Conservation (phyloP, 2,329 filamentous ascomycete genomes). For the Scolecobasidium constrictum region DNA sequence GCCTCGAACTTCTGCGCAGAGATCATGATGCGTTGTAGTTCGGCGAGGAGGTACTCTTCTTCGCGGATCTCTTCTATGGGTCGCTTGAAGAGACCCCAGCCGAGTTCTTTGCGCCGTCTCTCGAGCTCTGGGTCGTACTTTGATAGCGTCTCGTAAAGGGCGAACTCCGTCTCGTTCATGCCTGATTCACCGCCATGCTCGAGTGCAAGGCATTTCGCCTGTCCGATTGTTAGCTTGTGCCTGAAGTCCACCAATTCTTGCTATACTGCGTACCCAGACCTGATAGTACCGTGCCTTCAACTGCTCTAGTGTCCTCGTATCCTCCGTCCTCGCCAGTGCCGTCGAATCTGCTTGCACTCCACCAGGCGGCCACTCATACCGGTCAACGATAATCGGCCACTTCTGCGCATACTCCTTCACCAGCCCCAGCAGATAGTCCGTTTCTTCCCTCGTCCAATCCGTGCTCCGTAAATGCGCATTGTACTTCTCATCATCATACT, state of each 20-base stretch:
- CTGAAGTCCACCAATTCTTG: constrained; percentile 72
- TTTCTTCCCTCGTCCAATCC: constrained; percentile 88
- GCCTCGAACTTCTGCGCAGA: constrained; percentile 78
- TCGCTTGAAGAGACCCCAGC: constrained; percentile 65
- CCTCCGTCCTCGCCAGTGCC: constrained; percentile 5
- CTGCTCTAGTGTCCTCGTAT: constrained; percentile 69
- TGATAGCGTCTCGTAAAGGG: constrained; percentile 70
- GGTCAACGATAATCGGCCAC: constrained; percentile 86
- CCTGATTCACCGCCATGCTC: constrained; percentile 23
- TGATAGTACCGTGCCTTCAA: constrained; percentile 87
- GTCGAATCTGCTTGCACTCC: constrained; percentile 13
- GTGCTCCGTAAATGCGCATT: constrained; percentile 58
- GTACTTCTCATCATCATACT: constrained; percentile 84
- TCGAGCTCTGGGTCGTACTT: constrained; percentile 80
- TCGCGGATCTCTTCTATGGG: constrained; percentile 83
- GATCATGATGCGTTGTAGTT: constrained; percentile 83
- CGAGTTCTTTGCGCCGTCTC: constrained; percentile 71
- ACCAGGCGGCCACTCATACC: constrained; percentile 62
- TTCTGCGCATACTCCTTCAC: constrained; percentile 73
- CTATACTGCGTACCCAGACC: constrained; percentile 41
- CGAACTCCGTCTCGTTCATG: constrained; percentile 81
- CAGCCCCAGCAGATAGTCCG: constrained; percentile 74
- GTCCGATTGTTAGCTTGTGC: constrained; percentile 57
- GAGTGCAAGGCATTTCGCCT: constrained; percentile 28
- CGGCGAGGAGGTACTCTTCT: constrained; percentile 78